phyloP scores from a whole-genome alignment of 345 rosid genomes.

The Eucalyptus tenuipes region DNA sequence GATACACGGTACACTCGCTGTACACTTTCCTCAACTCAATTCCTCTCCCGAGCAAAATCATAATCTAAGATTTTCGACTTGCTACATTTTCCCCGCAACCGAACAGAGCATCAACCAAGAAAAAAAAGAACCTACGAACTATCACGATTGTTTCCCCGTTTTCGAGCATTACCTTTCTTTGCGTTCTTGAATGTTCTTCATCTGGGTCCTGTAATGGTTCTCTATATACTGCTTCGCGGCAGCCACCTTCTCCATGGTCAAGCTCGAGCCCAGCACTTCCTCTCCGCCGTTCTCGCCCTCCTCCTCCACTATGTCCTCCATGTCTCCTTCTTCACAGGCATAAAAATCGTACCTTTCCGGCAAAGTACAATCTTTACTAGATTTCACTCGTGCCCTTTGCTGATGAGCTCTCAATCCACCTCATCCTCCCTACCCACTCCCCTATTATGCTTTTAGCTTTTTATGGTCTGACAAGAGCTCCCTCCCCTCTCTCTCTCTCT shows the following conservation, averaged over 20 bases:
- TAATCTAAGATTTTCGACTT: background rate
- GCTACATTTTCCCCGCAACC: background rate
- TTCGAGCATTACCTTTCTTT: conserved; percentile 55
- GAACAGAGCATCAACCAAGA: no score
- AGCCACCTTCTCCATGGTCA: conserved; percentile 98
- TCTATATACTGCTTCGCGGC: conserved; percentile 96
- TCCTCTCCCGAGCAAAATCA: background rate
- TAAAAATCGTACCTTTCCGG: background rate
- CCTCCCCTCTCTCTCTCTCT: background rate
- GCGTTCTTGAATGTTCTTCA: conserved; percentile 79
- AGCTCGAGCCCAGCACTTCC: conserved; percentile 75
- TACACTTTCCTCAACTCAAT: background rate
- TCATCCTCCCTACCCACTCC: background rate
- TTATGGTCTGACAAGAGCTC: background rate
- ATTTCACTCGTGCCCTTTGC: background rate
- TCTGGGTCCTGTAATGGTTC: conserved; percentile 92
- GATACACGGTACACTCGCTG: background rate
- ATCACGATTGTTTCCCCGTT: background rate
- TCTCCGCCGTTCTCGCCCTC: conserved; percentile 32
- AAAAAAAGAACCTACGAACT: background rate
- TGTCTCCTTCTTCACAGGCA: conserved; percentile 6
- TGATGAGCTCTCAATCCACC: background rate
- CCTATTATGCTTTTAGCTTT: background rate
- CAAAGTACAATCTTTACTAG: background rate
- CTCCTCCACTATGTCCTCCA: conserved; percentile 2